phyloP scores from a whole-genome alignment of 306 rosid genomes.

The Benincasa hispida region DNA sequence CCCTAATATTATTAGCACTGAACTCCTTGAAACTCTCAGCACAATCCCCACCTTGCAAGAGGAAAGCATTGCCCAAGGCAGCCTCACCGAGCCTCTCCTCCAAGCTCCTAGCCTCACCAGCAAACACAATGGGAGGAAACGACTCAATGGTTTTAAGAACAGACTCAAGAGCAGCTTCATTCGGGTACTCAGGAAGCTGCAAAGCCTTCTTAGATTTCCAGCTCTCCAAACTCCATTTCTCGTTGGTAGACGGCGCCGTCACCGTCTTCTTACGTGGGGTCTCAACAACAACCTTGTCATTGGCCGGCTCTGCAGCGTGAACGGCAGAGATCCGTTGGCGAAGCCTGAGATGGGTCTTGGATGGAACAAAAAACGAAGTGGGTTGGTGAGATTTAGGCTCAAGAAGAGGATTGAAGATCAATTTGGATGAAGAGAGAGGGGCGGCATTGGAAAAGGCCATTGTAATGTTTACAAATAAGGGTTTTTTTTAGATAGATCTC shows the following conservation, averaged over 20 bases:
- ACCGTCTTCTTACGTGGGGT: constrained; percentile 5
- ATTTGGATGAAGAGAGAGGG: constrained; percentile 33
- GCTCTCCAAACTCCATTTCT: constrained; percentile 45
- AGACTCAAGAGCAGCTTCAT: constrained; percentile 29
- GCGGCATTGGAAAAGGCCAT: constrained; percentile 38
- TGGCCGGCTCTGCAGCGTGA: constrained; percentile 36
- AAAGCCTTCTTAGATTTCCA: constrained; percentile 48
- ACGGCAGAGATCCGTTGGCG: constrained; percentile 41
- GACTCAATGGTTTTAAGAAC: constrained; percentile 44
- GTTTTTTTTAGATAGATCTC: background rate
- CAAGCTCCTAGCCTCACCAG: constrained; percentile 60
- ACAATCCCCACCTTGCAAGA: constrained; percentile 65
- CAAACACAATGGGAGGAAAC: constrained; percentile 67
- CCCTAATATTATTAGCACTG: constrained; percentile 56
- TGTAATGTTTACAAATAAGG: background rate
- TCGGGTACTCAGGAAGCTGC: constrained; percentile 63
- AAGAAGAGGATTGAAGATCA: constrained; percentile 17
- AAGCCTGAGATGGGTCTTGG: constrained; percentile 13
- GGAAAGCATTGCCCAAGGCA: constrained; percentile 56
- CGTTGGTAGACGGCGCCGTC: background rate
- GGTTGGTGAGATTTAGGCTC: constrained; percentile 31
- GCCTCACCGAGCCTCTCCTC: constrained; percentile 67
- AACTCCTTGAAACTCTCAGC: constrained; percentile 81
- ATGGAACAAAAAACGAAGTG: constrained; percentile 17
- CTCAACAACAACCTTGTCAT: constrained; percentile 5